These are phyloP conservation scores for Farysia itapuensis DNA, from an alignment of 1,284 basidiomycete species.

Conservation along the genomic window DNA sequence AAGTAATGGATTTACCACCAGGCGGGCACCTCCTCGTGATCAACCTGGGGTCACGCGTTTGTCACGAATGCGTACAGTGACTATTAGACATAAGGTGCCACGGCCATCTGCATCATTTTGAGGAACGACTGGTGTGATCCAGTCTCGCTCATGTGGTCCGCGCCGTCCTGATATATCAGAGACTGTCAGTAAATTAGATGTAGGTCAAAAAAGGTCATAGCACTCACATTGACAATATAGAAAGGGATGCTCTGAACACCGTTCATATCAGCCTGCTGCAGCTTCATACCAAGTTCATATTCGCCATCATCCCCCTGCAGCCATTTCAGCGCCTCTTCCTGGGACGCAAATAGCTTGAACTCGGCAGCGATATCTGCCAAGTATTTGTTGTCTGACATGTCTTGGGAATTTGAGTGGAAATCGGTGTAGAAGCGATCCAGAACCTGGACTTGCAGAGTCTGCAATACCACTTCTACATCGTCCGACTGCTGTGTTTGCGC, in stretches of 20 bases:
- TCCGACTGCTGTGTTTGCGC: conserved; percentile 1
- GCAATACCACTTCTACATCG: conserved; percentile 3
- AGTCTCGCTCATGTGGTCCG: conserved; percentile 37
- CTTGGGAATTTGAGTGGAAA: conserved; percentile 19
- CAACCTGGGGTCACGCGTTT: too few relatives aligned
- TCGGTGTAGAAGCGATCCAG: conserved; percentile 30
- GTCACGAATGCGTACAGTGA: background rate
- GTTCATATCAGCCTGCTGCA: conserved; percentile 42
- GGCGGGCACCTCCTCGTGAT: too few relatives aligned
- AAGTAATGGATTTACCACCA: too few relatives aligned
- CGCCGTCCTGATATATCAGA: conserved; percentile 17
- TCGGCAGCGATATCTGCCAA: conserved; percentile 19
- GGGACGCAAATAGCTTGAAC: conserved; percentile 14
- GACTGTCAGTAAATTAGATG: conserved; percentile 1
- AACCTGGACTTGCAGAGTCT: conserved; percentile 19
- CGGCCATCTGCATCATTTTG: conserved; percentile 45
- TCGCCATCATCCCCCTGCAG: conserved; percentile 36
- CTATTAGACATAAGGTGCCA: conserved; percentile 24
- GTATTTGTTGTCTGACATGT: conserved; percentile 30
- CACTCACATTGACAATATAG: conserved; percentile 40
- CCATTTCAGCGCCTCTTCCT: conserved; percentile 26
- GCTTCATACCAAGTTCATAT: conserved; percentile 32
- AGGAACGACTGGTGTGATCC: conserved; percentile 30
- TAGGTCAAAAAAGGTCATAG: background rate
- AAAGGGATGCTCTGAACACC: conserved; percentile 41